Evolutionary conservation across 805 yeast species (phyloP).

Genomic region (Hanseniaspora hatyaiensis): DNA sequence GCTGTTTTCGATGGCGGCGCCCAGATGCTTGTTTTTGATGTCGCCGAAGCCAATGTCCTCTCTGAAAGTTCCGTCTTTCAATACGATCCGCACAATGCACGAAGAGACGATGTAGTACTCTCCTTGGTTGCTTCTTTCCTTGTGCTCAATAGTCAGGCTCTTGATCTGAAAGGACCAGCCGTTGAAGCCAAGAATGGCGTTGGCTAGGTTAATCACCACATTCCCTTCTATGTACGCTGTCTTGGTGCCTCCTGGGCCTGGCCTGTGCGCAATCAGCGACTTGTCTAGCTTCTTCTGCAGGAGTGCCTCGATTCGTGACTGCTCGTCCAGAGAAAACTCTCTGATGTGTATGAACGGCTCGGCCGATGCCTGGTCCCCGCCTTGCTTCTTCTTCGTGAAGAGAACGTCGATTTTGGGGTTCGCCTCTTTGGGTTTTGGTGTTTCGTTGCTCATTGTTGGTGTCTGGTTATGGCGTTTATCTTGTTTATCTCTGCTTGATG

Average conservation of each 20-base stretch:
- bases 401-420: not conserved
- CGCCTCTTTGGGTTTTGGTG: not conserved
- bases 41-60: constrained; percentile 84
- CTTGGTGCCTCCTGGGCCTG: constrained; percentile 60
- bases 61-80: constrained; percentile 65
- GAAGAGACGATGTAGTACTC: constrained; percentile 56
- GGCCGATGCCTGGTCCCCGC: not conserved
- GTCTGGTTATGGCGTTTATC: not conserved
- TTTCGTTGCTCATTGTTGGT: not conserved
- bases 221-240: constrained; percentile 75
- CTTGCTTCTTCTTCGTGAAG: not conserved
- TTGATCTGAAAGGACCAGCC: constrained; percentile 73
- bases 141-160: constrained; percentile 53
- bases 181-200: constrained; percentile 69
- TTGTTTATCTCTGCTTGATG: not conserved
- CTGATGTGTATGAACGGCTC: constrained; percentile 13
- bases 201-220: constrained; percentile 70
- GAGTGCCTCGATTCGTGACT: constrained; percentile 4
- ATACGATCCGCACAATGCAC: constrained; percentile 58
- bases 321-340: constrained; percentile 12
- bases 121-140: constrained; percentile 48
- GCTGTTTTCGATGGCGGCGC: constrained; percentile 72
- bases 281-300: constrained; percentile 47
- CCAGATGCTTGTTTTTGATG: constrained; percentile 57
- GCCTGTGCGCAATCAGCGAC: constrained; percentile 61